Conservation (phyloP, 2,329 filamentous ascomycete genomes). For the Juglanconis sp. region DNA sequence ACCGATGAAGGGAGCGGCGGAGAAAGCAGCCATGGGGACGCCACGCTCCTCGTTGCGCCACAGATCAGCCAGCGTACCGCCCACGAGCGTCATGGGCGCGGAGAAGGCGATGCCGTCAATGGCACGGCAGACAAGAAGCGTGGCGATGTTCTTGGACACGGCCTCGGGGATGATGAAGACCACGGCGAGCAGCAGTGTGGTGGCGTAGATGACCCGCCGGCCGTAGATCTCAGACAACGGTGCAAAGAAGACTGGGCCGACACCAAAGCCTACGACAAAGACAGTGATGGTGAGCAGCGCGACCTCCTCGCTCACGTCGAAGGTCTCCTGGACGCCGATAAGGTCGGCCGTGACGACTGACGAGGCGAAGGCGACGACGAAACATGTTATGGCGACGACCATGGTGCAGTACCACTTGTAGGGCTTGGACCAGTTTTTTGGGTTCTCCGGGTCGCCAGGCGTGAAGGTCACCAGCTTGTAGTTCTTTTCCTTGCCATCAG, state of each 20-base stretch:
- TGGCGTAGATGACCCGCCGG: conserved; percentile 65
- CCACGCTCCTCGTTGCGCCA: conserved; percentile 82
- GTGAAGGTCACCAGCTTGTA: conserved; percentile 63
- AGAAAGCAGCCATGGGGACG: conserved; percentile 84
- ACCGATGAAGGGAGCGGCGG: conserved; percentile 77
- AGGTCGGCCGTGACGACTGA: conserved; percentile 78
- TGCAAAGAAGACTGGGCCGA: conserved; percentile 79
- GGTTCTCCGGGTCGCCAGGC: conserved; percentile 70
- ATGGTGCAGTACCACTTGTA: conserved; percentile 85
- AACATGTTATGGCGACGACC: conserved; percentile 74
- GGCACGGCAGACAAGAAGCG: conserved; percentile 70
- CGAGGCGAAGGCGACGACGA: conserved; percentile 69
- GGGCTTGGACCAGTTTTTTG: conserved; percentile 78
- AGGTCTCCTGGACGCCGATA: conserved; percentile 58
- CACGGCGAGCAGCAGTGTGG: conserved; percentile 67
- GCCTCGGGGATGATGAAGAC: conserved; percentile 80
- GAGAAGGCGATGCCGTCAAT: conserved; percentile 84
- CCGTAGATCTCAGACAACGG: conserved; percentile 75
- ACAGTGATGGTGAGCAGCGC: conserved; percentile 69
- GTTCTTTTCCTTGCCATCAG: conserved; percentile 23
- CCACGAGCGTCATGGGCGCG: conserved; percentile 82
- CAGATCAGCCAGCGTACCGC: conserved; percentile 78
- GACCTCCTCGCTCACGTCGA: conserved; percentile 69
- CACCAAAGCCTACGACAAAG: conserved; percentile 78
- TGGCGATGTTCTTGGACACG: conserved; percentile 70